Evolutionary conservation across 306 rosid species (phyloP).

Genomic region (Comarum palustre): DNA sequence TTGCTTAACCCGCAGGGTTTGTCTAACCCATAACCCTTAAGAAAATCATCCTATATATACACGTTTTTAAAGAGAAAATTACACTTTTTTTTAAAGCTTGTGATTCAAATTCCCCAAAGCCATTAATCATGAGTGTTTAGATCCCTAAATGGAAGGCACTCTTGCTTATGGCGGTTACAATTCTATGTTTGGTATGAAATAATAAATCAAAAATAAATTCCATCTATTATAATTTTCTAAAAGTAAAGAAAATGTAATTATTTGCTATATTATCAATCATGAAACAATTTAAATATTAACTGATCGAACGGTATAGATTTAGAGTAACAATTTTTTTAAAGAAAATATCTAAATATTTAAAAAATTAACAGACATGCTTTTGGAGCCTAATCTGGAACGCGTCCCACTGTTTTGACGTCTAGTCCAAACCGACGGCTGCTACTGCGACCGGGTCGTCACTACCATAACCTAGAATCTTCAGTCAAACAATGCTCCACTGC

Average conservation of each 20-base stretch:
- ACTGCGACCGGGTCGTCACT: too few relatives aligned
- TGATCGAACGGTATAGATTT: too few relatives aligned
- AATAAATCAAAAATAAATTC: neutral
- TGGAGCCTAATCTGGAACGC: neutral
- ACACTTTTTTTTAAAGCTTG: neutral
- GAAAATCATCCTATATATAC: neutral
- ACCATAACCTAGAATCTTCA: slow-evolving; percentile 10
- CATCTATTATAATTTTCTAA: neutral
- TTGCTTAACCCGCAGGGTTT: neutral
- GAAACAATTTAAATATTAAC: too few relatives aligned
- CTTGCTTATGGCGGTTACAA: neutral
- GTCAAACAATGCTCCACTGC: slow-evolving; percentile 9
- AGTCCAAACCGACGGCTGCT: neutral
- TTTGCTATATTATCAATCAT: too few relatives aligned
- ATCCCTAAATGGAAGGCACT: neutral
- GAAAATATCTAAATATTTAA: neutral
- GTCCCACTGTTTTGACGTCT: neutral
- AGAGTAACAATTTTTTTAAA: too few relatives aligned
- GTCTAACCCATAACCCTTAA: neutral
- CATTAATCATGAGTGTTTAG: neutral
- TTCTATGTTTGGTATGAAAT: neutral
- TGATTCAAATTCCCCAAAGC: neutral
- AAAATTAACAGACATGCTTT: neutral
- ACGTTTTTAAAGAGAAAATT: neutral
- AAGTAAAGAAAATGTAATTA: too few relatives aligned